Evolutionary conservation across 441 rosid species (phyloP).

Genomic region (Brassica balearica): DNA sequence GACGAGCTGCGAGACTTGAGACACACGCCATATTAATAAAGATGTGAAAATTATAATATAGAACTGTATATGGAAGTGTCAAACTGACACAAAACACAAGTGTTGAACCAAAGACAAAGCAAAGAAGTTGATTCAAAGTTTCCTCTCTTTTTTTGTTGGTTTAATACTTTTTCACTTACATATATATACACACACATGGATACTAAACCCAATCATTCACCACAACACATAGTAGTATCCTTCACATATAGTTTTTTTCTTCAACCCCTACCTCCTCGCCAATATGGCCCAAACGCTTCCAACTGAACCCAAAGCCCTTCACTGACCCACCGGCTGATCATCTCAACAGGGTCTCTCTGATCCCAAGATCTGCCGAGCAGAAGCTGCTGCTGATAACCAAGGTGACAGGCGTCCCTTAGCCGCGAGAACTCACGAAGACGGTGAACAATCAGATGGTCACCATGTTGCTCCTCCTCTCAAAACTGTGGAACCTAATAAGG

Average conservation of each 20-base stretch:
- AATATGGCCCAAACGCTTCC: constrained; percentile 39
- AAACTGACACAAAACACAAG: constrained; percentile 35
- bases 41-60: constrained; percentile 27
- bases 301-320: constrained; percentile 27
- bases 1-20: not conserved
- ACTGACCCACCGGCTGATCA: constrained; percentile 25
- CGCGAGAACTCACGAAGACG: constrained; percentile 30
- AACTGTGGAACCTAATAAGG: constrained; percentile 30
- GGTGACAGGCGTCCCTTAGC: constrained; percentile 42
- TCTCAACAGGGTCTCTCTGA: constrained; percentile 40
- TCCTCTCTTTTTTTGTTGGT: constrained; percentile 12
- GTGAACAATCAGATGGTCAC: constrained; percentile 22
- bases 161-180: not conserved
- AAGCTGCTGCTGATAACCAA: constrained; percentile 34
- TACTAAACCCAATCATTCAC: constrained; percentile 23
- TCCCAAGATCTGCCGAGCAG: constrained; percentile 45
- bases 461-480: constrained; percentile 26
- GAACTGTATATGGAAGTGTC: constrained; percentile 38
- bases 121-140: constrained; percentile 68
- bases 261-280: constrained; percentile 17
- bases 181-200: not conserved
- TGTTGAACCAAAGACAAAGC: constrained; percentile 58
- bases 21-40: not conserved
- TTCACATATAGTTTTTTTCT: constrained; percentile 3
- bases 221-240: constrained; percentile 22